Evolutionary conservation across 2,329 filamentous ascomycete species (phyloP), one percentile per base, ranked within the genome.

Genomic region (Ophiostoma pallidulum): DNA sequence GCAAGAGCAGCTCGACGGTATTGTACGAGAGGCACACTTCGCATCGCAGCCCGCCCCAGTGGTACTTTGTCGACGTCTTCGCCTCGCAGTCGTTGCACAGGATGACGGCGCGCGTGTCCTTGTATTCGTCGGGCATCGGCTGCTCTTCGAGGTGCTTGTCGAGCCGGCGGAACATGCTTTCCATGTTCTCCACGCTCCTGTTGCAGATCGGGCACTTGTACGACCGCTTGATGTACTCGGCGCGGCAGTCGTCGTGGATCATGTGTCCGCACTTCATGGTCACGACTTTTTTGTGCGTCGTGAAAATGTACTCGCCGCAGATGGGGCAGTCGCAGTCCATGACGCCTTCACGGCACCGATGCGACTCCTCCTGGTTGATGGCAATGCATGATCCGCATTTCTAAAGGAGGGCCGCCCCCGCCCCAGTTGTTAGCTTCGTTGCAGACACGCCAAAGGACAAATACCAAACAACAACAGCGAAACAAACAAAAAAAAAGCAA

Each of bases 191-290:
- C n/a, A 94, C 84, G 54, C 86, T 95, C 65, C 92, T 94, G 68
- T 84, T 94, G 74, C 92, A 98, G 41, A 96, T 89, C 1, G 91
- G 92, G 59, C 92, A 98, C 60, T 91, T 94, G 69, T 97, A 98
- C 6, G 90, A 94, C 4, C 80, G 82, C 58, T 83, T 82, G 72
- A 94, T 90, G 62, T 95, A 86, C 57, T 92, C 79, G 39, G 86
- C 79, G 60, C 94, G 92, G 66, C 92, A 98, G 50, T 78, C 79
- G 58, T 85, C 82, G 65, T 98, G 92, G 61, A 98, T 94, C 60
- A 91, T 94, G 63, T 98, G 92, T 3, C 92, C 92, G 63, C 92
- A 98, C 33, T 80, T 78, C 85, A 98, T 92, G 60, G 94, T 94
- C 19, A 95, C 88, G 8, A 97, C 89, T 0, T 86, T 82, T 47